phyloP scores from a whole-genome alignment of 2,329 filamentous ascomycete species.

The Diaporthe sp. region DNA sequence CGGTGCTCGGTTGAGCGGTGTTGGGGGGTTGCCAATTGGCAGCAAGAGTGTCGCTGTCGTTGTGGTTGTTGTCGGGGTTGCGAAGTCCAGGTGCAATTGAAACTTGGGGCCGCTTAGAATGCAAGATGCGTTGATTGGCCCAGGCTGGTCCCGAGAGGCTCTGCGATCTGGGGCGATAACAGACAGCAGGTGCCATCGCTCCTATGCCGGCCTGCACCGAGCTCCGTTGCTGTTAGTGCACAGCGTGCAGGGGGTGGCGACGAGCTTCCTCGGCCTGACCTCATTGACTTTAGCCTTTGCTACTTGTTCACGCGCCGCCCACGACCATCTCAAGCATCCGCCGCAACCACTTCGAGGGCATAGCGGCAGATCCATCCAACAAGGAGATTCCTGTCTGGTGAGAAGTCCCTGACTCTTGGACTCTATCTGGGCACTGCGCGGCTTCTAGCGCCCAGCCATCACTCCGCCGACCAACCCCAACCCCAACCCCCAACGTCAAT shows the following conservation, averaged over 20 bases:
- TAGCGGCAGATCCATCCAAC: neutral
- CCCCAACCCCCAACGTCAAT: conserved; percentile 13
- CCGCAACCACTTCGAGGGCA: neutral
- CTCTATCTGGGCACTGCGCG: neutral
- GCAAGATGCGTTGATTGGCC: conserved; percentile 40
- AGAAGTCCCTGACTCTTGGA: neutral
- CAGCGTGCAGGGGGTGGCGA: conserved; percentile 24
- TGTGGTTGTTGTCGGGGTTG: conserved; percentile 32
- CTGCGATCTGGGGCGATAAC: conserved; percentile 19
- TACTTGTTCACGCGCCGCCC: neutral
- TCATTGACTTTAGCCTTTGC: conserved; percentile 23
- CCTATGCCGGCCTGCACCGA: neutral
- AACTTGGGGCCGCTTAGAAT: conserved; percentile 41
- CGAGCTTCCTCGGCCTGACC: conserved; percentile 26
- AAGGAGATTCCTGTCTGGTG: conserved; percentile 7
- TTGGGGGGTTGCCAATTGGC: conserved; percentile 49
- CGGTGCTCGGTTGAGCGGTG: conserved; percentile 53
- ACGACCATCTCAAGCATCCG: neutral
- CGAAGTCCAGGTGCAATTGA: conserved; percentile 37
- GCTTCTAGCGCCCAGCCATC: neutral
- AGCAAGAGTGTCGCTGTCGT: conserved; percentile 35
- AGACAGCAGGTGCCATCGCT: neutral
- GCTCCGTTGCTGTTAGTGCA: conserved; percentile 24
- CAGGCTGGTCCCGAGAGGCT: conserved; percentile 18
- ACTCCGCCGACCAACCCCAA: conserved; percentile 30